phyloP scores from a whole-genome alignment of 2,329 filamentous ascomycete species.

The Fusarium sp. region DNA sequence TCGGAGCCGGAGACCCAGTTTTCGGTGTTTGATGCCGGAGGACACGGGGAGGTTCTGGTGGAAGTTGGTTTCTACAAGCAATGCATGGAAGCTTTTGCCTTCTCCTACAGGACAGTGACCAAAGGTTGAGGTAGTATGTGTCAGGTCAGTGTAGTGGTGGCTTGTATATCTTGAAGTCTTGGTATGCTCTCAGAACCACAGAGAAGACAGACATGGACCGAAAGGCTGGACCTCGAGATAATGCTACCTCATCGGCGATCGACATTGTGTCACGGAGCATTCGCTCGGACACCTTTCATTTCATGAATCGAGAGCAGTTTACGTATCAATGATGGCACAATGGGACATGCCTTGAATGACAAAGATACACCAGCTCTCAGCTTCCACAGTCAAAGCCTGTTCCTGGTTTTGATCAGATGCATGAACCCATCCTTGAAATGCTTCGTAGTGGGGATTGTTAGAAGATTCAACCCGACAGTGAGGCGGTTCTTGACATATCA shows the following conservation, averaged over 20 bases:
- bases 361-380: background rate
- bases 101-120: no score
- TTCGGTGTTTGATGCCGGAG: slow-evolving; percentile 27
- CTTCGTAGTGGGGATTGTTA: slow-evolving; percentile 1
- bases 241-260: background rate
- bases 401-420: slow-evolving; percentile 2
- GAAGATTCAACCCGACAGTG: background rate
- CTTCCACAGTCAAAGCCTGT: slow-evolving; percentile 13
- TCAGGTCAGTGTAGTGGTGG: no score
- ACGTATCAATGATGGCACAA: slow-evolving; percentile 1
- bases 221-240: background rate
- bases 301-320: background rate
- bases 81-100: no score
- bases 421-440: slow-evolving; percentile 14
- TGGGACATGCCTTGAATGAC: background rate
- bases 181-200: background rate
- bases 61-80: background rate
- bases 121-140: no score
- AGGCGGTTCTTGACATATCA: slow-evolving; percentile 8
- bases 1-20: slow-evolving; percentile 37
- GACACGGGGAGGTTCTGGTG: slow-evolving; percentile 11
- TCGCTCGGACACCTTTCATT: background rate
- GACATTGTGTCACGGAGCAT: background rate
- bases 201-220: background rate
- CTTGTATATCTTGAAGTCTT: background rate